Base-by-base conservation (phyloP, 768 basidiomycete genomes). In the Tephrocybe rancida region DNA sequence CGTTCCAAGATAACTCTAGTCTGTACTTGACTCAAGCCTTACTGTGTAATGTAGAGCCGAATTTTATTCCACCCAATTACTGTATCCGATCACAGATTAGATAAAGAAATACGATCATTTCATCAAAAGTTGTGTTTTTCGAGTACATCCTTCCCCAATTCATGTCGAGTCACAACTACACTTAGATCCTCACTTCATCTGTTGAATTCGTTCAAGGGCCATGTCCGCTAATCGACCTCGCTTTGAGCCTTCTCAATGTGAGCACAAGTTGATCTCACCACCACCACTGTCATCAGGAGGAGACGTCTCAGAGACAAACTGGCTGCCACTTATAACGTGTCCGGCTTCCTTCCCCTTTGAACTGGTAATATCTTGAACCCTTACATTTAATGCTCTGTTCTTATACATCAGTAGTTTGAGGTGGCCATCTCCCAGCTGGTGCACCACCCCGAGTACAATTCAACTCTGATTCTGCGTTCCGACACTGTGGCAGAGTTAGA, bases 371-470 rank as follows among this genome's bases (percentile, higher is more conserved):
- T 35, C 8, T 44, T 22, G 2, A 6, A 13, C 26, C 43, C 11
- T 2, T 30, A 25, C 5, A 19, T 32, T 41, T 18, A 24, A 22
- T 18, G 19, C 24, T 22, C 11, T 2, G 10, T 35, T 19, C 53
- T 30, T 24, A 14, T 32, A n/a, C 52, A 47, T 7, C 21, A 5
- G n/a, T 37, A 94, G 92, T 97, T 97, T 64, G 82, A 88, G 58
- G 64, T 67, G 1, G 90, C 89, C 0, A 67, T 88, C 27, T 81
- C 79, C 22, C 88, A 92, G 57, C 74, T 96, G 16, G 75, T 94
- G 6, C 81, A 89, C 32, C 93, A 96, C 64, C 95, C 95, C 5
- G 95, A 98, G 64, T 92, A 92, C 67, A 96, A 95, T 64, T 93
- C 92, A 0, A 89, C 91, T 0, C 80, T 96, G 24, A 96, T 98